These are phyloP conservation scores for Posidonia australis DNA, from an alignment of 106 monocot genomes.

Conservation along the genomic window DNA sequence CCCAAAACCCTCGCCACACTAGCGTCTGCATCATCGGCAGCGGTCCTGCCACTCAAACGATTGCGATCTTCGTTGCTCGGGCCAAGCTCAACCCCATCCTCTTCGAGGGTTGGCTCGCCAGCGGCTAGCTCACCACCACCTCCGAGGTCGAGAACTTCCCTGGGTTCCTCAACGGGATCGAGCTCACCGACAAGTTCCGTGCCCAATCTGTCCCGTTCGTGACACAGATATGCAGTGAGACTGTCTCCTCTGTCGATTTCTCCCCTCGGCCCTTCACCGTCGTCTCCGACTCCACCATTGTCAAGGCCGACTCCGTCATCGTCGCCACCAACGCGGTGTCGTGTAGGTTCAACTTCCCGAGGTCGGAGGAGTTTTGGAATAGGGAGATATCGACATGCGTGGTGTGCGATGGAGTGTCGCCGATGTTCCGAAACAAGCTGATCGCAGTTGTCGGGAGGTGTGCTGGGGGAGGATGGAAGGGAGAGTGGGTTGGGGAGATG, in stretches of 20 bases:
- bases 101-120: conserved; percentile 89
- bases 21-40: conserved; percentile 95
- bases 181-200: conserved; percentile 73
- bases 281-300: conserved; percentile 34
- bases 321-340: conserved; percentile 92
- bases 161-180: conserved; percentile 87
- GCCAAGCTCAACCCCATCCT: conserved; percentile 80
- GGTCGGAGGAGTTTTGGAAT: conserved; percentile 64
- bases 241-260: conserved; percentile 65
- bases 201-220: conserved; percentile 55
- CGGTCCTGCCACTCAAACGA: conserved; percentile 81
- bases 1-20: conserved; percentile 22
- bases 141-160: conserved; percentile 98
- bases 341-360: conserved; percentile 58
- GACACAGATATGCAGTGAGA: conserved; percentile 63
- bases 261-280: conserved; percentile 48
- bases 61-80: conserved; percentile 80
- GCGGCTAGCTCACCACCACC: conserved; percentile 92
- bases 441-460: conserved; percentile 77
- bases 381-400: conserved; percentile 87
- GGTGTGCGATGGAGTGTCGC: conserved; percentile 89
- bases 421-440: conserved; percentile 67
- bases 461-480: too few species aligned
- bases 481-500: too few species aligned
- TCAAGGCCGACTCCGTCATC: conserved; percentile 62